Evolutionary conservation across 768 basidiomycete genomes (phyloP), one percentile per base, ranked within the genome.

Genomic region (Vishniacozyma victoriae): DNA sequence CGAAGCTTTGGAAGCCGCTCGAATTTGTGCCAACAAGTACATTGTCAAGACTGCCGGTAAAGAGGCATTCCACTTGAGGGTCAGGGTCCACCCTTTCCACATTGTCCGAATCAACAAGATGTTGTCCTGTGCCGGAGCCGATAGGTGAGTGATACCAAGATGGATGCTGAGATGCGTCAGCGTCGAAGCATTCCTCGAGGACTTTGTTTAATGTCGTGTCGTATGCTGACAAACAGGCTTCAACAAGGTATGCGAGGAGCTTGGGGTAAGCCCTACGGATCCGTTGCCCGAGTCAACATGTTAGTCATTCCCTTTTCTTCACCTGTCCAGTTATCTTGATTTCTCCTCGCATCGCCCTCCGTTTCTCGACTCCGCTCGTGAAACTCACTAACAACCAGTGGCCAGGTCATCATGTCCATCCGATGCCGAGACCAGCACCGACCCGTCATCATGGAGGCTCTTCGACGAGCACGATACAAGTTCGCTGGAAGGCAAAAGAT

Each of bases 21-120:
- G 92, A 75, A 99, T 99, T 56, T 96, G 93, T 72, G 90, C 90
- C 74, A 97, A 97, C 87, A 97, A 97, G 76, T 96, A 96, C 74
- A 85, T 96, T 57, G 93, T 90, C 68, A 96, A 99, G 82, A 89
- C 87, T 3, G 82, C 86, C 24, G 93, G 95, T 69, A 97, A 97
- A 78, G 93, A 99, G 66, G 87, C 92, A 4, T 97, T 99, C 91
- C 93, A 99, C 74, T 73, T 97, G 74, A 82, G 93, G 61, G 89
- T 99, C 63, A 86, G 91, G 53, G 88, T 87, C 50, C 93, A 99
- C 78, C 95, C 93, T 35, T 95, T 85, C 88, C 95, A 99, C 73
- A 89, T 97, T 66, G 75, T 99, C 76, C 86, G 95, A 57, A 95
- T 95, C 83, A 95, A 97, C 86, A 97, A 99, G 84, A 97, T 95